phyloP scores from a whole-genome alignment of 2,329 filamentous ascomycete genomes.

The Ophiocordyceps camponoti-floridani region DNA sequence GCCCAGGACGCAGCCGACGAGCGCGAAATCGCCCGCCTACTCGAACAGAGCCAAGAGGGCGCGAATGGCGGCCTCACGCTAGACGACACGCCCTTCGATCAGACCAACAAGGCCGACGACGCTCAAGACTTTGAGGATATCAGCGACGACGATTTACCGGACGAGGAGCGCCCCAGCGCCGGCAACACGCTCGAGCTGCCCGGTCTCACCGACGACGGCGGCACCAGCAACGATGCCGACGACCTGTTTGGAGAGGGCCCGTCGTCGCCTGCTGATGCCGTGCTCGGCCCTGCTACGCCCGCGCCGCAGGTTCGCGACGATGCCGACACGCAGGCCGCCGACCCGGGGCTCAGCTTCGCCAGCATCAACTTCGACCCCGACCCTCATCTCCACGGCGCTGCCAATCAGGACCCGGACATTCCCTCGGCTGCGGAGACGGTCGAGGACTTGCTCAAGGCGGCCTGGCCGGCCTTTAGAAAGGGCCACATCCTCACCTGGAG shows the following conservation, averaged over 20 bases:
- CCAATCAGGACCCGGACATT: slow-evolving; percentile 43
- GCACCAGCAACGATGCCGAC: slow-evolving; percentile 41
- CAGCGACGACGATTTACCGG: slow-evolving; percentile 76
- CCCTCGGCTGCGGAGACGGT: slow-evolving; percentile 55
- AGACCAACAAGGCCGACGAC: slow-evolving; percentile 73
- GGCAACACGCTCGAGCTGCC: slow-evolving; percentile 28
- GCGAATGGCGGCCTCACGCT: slow-evolving; percentile 21
- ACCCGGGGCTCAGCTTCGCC: slow-evolving; percentile 16
- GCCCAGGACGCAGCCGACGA: slow-evolving; percentile 31
- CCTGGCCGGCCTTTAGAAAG: slow-evolving; percentile 67
- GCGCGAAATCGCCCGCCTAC: slow-evolving; percentile 23
- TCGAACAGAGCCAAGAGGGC: slow-evolving; percentile 23
- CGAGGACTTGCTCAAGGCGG: slow-evolving; percentile 57
- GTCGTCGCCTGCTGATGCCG: slow-evolving; percentile 27
- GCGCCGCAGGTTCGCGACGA: slow-evolving; percentile 22
- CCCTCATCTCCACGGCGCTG: slow-evolving; percentile 20
- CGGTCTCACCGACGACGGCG: slow-evolving; percentile 39
- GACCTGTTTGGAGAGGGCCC: slow-evolving; percentile 52
- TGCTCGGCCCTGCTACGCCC: slow-evolving; percentile 24
- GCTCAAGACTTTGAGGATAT: slow-evolving; percentile 85
- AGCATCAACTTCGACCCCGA: slow-evolving; percentile 31
- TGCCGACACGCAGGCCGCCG: slow-evolving; percentile 15
- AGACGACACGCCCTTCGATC: slow-evolving; percentile 32
- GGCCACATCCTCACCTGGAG: slow-evolving; percentile 63
- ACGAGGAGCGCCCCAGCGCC: slow-evolving; percentile 48